Percentiles rank a stretch among this genome's conserved stretches.
Evolutionary conservation across 1,139 yeast species (phyloP).

Genomic region (Entelexis paramagnoliae): DNA sequence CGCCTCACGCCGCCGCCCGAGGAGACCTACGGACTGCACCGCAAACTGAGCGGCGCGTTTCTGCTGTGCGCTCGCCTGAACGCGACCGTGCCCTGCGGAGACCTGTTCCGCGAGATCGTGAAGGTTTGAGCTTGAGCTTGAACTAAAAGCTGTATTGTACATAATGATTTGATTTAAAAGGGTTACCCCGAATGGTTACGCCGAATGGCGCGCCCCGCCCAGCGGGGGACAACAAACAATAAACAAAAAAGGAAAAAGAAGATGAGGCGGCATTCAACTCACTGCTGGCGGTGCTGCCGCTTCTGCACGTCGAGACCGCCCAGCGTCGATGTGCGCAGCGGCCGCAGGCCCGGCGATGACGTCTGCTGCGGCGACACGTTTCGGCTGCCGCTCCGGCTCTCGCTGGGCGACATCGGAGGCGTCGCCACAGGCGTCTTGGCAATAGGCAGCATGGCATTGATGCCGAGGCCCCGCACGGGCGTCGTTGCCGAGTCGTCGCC

Average conservation of each 20-base stretch:
- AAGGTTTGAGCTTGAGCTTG: conserved; percentile 26
- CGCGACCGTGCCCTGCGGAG: conserved; percentile 74
- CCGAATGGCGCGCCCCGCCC: too few relatives aligned
- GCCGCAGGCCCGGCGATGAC: conserved; percentile 4
- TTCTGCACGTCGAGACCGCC: neutral
- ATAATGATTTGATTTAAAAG: neutral
- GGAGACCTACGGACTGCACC: conserved; percentile 87
- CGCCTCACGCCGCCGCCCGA: conserved; percentile 96
- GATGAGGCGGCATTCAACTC: neutral
- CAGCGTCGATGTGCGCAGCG: neutral
- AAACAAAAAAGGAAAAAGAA: too few relatives aligned
- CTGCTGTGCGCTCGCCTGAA: conserved; percentile 75
- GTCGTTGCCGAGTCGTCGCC: neutral
- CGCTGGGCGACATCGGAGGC: conserved; percentile 1
- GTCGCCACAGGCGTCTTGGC: neutral
- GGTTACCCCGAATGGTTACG: too few relatives aligned
- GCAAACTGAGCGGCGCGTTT: conserved; percentile 91
- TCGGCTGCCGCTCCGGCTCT: too few relatives aligned
- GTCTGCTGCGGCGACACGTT: conserved; percentile 1
- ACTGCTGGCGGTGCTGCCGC: neutral
- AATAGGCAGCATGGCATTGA: conserved; percentile 10
- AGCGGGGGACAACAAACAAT: too few relatives aligned
- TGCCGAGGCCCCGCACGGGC: conserved; percentile 5
- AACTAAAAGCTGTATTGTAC: neutral
- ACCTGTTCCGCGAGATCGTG: conserved; percentile 63